Evolutionary conservation across 306 rosid genomes (phyloP), one percentile per base, ranked within the genome.

Genomic region (Cercis canadensis): DNA sequence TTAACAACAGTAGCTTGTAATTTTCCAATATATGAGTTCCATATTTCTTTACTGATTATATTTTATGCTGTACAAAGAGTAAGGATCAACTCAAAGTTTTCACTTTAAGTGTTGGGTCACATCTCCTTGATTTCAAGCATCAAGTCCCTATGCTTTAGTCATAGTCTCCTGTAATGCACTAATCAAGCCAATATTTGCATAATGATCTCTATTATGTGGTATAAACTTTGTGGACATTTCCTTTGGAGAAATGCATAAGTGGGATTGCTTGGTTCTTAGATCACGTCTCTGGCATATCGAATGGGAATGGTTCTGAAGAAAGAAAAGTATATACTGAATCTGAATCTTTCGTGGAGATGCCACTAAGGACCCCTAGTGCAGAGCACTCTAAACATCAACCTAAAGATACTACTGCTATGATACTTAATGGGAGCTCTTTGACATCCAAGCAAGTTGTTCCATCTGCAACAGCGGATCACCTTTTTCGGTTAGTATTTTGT

Each of bases 401-500:
- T 54, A 61, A 66, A 75, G 86, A 73, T 39, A 75, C 66, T 29
- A 44, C 32, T 78, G 74, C 44, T 69, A 59, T 31, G 52, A 29
- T 69, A 56, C 69, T 60, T 40, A 67, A 52, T 61, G 87, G 44
- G 66, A 75, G 61, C 68, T 76, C 83, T 31, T 46, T 21, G 52
- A 65, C 72, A 58, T 82, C 89, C 63, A 62, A 72, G 68, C 56
- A 78, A 68, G 59, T 32, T 73, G 67, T 69, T 69, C 70, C 80
- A 31, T 55, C 85, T 68, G 78, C 41, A 21, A 37, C 65, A 50
- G 75, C 65, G 2, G 78, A 57, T 51, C 63, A 45, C 68, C 62
- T 83, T 50, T 49, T 63, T 73, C 29, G 83, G 98, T 93, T 51
- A 73, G 89, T 81, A 57, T 51, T 65, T 58, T 41, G 33, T 50